Evolutionary conservation across 495 filamentous ascomycete species (phyloP), one percentile per base, ranked within the genome.

Genomic region (Xylaria bambusicola): DNA sequence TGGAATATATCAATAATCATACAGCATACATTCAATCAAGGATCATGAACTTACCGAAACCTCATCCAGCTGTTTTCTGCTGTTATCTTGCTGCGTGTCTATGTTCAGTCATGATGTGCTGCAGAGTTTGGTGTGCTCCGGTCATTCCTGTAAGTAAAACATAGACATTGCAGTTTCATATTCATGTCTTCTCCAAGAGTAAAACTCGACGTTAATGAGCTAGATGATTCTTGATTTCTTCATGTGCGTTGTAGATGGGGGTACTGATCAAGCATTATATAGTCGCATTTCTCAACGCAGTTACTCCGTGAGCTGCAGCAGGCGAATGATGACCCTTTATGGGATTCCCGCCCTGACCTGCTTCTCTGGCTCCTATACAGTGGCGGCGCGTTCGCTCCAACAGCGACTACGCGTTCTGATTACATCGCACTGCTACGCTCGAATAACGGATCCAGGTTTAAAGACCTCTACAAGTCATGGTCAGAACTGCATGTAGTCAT

Each of bases 371-470:
- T 76, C 15, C 51, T 76, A 21, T 62, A 71, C 42, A 71, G 75
- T 21, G 75, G 75, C 23, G 75, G 73, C 2, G 66, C 75, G 44
- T 76, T 76, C 67, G 62, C 75, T 8, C 66, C 73, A 13, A 41
- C 7, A 0, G 75, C 70, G 38, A 3, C 33, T 33, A 61, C 72
- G 42, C 72, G 70, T 18, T 67, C 67, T 7, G 65, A 56, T 8
- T 77, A 77, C 58, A 17, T 68, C 0, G 17, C 48, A 9, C 44
- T 77, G 15, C 50, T 77, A 35, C 63, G 53, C 38, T 52, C 24
- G 44, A 71, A 71, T 20, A 47, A 23, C 17, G 38, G 23, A 20
- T 29, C n/a, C 9, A 33, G 52, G n/a, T 54, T 44, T n/a, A 4
- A 13, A 21, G 26, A n/a, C 36, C 20, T 54, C 3, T 44, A 47